A percentile compares a stretch with the other conserved stretches of the same genome.
These are phyloP conservation scores for Ulota crispa DNA, from an alignment of 225 moss, liverwort and hornwort species.

Conservation along the genomic window DNA sequence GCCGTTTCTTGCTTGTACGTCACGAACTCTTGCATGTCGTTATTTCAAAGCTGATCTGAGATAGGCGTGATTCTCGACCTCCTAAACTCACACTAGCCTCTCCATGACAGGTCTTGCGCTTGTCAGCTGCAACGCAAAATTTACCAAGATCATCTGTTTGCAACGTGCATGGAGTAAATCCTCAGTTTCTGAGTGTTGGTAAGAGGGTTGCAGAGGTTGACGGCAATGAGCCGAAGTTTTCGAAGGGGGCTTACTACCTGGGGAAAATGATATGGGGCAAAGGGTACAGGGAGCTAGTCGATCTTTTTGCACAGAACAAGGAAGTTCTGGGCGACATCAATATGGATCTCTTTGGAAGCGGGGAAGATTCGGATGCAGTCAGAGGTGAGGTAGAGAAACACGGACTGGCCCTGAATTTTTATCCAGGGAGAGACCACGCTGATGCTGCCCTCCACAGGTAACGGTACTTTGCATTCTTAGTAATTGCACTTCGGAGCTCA, in stretches of 20 bases:
- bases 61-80: not conserved
- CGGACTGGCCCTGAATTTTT: constrained; percentile 67
- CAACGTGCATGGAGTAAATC: constrained; percentile 93
- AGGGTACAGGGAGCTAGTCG: constrained; percentile 88
- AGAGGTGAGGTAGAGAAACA: constrained; percentile 53
- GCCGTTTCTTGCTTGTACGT: not conserved
- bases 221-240: constrained; percentile 45
- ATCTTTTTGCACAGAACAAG: constrained; percentile 75
- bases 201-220: constrained; percentile 51
- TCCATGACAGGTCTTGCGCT: constrained; percentile 68
- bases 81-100: not conserved
- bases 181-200: constrained; percentile 76
- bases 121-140: constrained; percentile 87
- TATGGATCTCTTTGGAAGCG: constrained; percentile 84
- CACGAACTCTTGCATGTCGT: not conserved
- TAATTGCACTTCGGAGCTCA: not conserved
- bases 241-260: constrained; percentile 83
- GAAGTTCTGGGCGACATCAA: constrained; percentile 49
- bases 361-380: constrained; percentile 84
- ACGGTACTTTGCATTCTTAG: constrained; percentile 22
- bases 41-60: not conserved
- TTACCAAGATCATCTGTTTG: constrained; percentile 78
- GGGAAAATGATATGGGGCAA: constrained; percentile 98
- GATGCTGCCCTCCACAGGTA: constrained; percentile 80
- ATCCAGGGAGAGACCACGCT: constrained; percentile 87